These are phyloP conservation scores for Fusarium metavorans DNA, from an alignment of 2,329 filamentous ascomycete species.

Conservation along the genomic window DNA sequence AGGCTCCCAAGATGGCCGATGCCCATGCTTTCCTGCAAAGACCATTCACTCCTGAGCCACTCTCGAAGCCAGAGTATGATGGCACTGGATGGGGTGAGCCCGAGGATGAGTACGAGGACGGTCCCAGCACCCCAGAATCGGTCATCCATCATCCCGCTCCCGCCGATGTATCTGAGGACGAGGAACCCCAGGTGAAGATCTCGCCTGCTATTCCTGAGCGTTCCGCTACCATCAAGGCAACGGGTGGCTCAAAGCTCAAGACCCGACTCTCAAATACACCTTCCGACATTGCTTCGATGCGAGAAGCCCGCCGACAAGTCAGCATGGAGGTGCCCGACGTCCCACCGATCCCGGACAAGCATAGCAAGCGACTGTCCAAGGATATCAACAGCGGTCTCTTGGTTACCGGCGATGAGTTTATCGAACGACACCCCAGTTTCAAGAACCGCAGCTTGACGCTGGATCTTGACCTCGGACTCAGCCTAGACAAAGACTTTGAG, in stretches of 20 bases:
- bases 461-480: slow-evolving; percentile 85
- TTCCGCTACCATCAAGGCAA: slow-evolving; percentile 88
- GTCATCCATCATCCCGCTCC: slow-evolving; percentile 83
- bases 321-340: slow-evolving; percentile 77
- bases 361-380: slow-evolving; percentile 66
- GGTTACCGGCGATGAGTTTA: slow-evolving; percentile 54
- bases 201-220: slow-evolving; percentile 81
- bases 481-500: slow-evolving; percentile 92
- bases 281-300: slow-evolving; percentile 85
- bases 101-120: slow-evolving; percentile 64
- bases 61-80: slow-evolving; percentile 73
- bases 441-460: slow-evolving; percentile 87
- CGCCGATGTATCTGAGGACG: slow-evolving; percentile 48
- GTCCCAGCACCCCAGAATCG: slow-evolving; percentile 84
- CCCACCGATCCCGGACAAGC: slow-evolving; percentile 71
- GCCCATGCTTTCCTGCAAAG: slow-evolving; percentile 54
- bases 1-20: slow-evolving; percentile 51
- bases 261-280: slow-evolving; percentile 90
- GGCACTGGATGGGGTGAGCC: slow-evolving; percentile 71
- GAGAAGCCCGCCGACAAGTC: slow-evolving; percentile 85
- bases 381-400: slow-evolving; percentile 57
- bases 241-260: slow-evolving; percentile 87
- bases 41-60: slow-evolving; percentile 61
- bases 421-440: slow-evolving; percentile 77
- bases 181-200: slow-evolving; percentile 59